Percentiles rank a stretch among this genome's conserved stretches.
Evolutionary conservation across 176 grass and related monocot genomes (phyloP).

Genomic region (Aechmea fasciata): DNA sequence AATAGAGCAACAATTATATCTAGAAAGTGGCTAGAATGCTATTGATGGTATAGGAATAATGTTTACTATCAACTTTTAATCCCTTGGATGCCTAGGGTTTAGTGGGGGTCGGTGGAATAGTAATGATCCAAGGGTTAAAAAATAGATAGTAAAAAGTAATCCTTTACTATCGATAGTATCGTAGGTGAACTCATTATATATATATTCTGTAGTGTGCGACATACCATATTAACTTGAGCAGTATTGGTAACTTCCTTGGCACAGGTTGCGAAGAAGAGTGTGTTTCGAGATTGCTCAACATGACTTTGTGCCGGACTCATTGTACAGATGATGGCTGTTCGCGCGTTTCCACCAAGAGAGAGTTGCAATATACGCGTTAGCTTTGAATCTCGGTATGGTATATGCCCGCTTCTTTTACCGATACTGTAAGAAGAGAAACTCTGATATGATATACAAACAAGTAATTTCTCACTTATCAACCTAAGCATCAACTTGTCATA

Average conservation of each 20-base stretch:
- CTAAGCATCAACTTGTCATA: neutral
- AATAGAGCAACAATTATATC: neutral
- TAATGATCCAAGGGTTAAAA: no score
- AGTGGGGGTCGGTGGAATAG: no score
- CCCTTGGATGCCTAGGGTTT: no score
- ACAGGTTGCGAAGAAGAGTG: conserved; percentile 85
- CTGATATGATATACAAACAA: conserved; percentile 7
- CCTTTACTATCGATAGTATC: no score
- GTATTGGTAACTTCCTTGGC: conserved; percentile 94
- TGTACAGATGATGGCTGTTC: conserved; percentile 94
- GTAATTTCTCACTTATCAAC: neutral
- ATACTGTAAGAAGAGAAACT: conserved; percentile 46
- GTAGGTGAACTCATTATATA: no score
- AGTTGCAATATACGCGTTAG: conserved; percentile 89
- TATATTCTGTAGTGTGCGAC: neutral
- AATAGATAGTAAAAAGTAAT: no score
- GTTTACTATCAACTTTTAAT: no score
- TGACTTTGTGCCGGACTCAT: conserved; percentile 88
- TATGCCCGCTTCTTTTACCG: conserved; percentile 67
- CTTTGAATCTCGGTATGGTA: conserved; percentile 94
- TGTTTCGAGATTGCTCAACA: conserved; percentile 88
- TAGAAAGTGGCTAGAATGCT: no score
- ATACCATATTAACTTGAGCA: conserved; percentile 95
- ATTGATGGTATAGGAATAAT: no score
- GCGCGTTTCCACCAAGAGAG: conserved; percentile 92